These are phyloP conservation scores for Alternaria sp. DNA, from an alignment of 2,329 filamentous ascomycete species.

Conservation along the genomic window DNA sequence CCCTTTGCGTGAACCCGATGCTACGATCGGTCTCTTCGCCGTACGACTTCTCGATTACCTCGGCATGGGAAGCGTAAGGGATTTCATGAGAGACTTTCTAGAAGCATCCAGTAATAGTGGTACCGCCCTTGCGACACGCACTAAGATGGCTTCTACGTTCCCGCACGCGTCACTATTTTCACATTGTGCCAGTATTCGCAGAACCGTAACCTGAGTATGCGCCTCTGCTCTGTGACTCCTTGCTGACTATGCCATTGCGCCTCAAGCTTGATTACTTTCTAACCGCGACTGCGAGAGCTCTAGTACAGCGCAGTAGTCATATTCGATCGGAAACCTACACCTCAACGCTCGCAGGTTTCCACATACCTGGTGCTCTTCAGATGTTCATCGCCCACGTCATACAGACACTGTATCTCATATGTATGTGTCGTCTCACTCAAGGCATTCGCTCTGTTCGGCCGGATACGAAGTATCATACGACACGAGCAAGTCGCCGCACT, in stretches of 20 bases:
- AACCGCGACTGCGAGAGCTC: background rate
- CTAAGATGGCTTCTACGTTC: background rate
- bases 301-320: background rate
- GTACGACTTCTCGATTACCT: too few relatives aligned
- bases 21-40: too few relatives aligned
- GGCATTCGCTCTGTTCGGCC: too few relatives aligned
- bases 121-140: rapidly evolving
- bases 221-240: background rate
- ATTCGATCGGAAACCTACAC: background rate
- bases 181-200: background rate
- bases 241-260: background rate
- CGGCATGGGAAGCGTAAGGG: too few relatives aligned
- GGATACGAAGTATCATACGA: too few relatives aligned
- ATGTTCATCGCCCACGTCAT: background rate
- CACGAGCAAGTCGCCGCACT: too few relatives aligned
- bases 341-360: background rate
- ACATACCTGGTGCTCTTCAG: background rate
- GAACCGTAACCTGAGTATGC: background rate
- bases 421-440: background rate
- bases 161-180: background rate
- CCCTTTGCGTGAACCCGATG: background rate
- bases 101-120: background rate
- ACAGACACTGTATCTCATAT: background rate
- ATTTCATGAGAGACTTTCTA: background rate
- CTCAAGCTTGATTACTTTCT: too few relatives aligned